Evolutionary conservation across 805 yeast species (phyloP), one percentile per base, ranked within the genome.

Genomic region (Starmerella geochares): DNA sequence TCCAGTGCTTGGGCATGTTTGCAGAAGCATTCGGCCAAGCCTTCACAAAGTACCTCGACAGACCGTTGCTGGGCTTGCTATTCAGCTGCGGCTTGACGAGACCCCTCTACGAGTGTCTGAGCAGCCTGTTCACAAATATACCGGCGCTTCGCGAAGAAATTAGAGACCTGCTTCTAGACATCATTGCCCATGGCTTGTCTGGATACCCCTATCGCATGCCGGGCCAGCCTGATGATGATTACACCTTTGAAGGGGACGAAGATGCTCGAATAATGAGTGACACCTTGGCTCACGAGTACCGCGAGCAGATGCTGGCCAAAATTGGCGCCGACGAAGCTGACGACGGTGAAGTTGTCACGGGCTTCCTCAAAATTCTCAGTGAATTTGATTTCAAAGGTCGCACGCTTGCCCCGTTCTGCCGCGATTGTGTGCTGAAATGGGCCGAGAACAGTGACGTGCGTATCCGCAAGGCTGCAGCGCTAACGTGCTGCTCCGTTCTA

Each of bases 11-110:
- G 39, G 86, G 94, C 0, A 83, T 86, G 66, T 68, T 92, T 32
- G 88, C 96, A 0, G 74, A 75, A 23, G 90, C 97, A 0, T 86
- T 90, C 14, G 96, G 96, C 0, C 94, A 95, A 11, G 94, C 95
- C 0, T 70, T 90, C 49, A 85, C 96, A 0, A 92, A 90, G 61
- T 87, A 86, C 62, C 68, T 92, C 49, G 88, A 86, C 55, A 76
- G 81, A 54, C 94, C 86, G 59, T 74, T 90, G 20, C 67, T 90
- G 46, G 88, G 83, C 56, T 72, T 84, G 66, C 76, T 90, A 67
- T 73, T 90, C 58, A 76, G 81, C 43, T 86, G 95, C 53, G 84
- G 95, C 0, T 73, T 90, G 47, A 82, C 86, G n/a, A 81, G 79
- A 56, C 81, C 83, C 54, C 79, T 90, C 79, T 81, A 86, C 60